Base-by-base conservation (phyloP, 441 rosid species). In the Arabidopsis hybrid region DNA sequence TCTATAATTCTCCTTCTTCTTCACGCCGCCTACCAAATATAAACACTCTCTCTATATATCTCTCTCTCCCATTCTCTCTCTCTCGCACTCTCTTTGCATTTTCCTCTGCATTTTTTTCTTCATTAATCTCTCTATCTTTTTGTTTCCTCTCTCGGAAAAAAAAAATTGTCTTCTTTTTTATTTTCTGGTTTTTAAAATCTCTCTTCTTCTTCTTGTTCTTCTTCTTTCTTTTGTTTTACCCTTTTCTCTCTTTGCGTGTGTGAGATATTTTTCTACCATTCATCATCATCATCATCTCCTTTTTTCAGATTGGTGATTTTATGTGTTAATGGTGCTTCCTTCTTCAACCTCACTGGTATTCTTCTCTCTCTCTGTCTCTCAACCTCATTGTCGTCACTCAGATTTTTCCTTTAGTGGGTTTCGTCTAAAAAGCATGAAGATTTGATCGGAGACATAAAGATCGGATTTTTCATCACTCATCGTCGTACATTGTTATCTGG, bases 21-120 rank as follows among this genome's bases (percentile, higher is more conserved):
- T 82, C 87, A 86, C 92, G 91, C 95, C 90, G 90, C 88, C 91
- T 86, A 88, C 80, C 81, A 73, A 74, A 64, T 82, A 78, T 76
- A 79, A 62, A 63, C 85, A 73, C 73, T 29, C 60, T 49, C 75
- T 49, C 81, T 51, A 46, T 3, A 16, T 47, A 21, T 21, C 26
- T 21, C 26, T 21, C 26, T 21, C 26, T 21, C 26, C 26, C 65
- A 67, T 49, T 65, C 81, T 78, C 65, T 63, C 67, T 74, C 47
- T 58, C 71, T 74, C 13, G 67, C 89, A 80, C 85, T 85, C 83
- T 79, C 89, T 85, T 83, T 81, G 83, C 84, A 76, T 84, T 86
- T 65, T 76, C 61, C 71, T 71, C 73, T 79, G 18, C 47, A 63
- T 73, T 74, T 73, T 43, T 32, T 35, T 35, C 51, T 29, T 14